Evolutionary conservation across 768 basidiomycete species (phyloP).

Genomic region (Amylocystis lapponica): DNA sequence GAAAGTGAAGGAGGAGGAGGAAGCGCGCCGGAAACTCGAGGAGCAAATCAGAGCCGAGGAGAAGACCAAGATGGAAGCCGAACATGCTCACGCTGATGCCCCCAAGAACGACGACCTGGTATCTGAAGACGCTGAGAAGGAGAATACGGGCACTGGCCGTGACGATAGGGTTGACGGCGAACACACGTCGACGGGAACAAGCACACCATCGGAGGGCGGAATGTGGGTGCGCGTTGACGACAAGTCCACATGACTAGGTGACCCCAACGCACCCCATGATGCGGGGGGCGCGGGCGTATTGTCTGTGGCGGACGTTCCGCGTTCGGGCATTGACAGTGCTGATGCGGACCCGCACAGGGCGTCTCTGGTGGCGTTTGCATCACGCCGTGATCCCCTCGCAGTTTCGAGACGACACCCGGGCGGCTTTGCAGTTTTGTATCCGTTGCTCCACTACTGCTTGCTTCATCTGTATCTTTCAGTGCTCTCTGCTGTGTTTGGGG

Average conservation of each 20-base stretch:
- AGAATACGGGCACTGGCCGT: constrained; percentile 27
- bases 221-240: constrained; percentile 11
- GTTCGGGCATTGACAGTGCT: not conserved
- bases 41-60: constrained; percentile 7
- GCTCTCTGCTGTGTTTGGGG: constrained; percentile 16
- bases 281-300: not conserved
- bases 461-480: constrained; percentile 22
- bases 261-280: constrained; percentile 1
- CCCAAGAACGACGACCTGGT: too few species aligned
- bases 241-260: constrained; percentile 14
- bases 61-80: constrained; percentile 3
- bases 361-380: not conserved
- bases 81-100: constrained; percentile 1
- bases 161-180: constrained; percentile 41
- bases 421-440: constrained; percentile 16
- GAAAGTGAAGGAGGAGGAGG: constrained; percentile 62
- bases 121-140: constrained; percentile 16
- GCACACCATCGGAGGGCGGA: constrained; percentile 2
- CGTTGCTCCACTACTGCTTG: constrained; percentile 19
- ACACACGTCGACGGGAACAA: constrained; percentile 14
- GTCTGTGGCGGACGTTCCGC: not conserved
- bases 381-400: constrained; percentile 3
- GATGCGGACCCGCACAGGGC: not conserved
- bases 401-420: constrained; percentile 16
- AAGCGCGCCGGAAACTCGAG: constrained; percentile 25